phyloP scores from a whole-genome alignment of 768 basidiomycete genomes.

The Mycena latifolia region DNA sequence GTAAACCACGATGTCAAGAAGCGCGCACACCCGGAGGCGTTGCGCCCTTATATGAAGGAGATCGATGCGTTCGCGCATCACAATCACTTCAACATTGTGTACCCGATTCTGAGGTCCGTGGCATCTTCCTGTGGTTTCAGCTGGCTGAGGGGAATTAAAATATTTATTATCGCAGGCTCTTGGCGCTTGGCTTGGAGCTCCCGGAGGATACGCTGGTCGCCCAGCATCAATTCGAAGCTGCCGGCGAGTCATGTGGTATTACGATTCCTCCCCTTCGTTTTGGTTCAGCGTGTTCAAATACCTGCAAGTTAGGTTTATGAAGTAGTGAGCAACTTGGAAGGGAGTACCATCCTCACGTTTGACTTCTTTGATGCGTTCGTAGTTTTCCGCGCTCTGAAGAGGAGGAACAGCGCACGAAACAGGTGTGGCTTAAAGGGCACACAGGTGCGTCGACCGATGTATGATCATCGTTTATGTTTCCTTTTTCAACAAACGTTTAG shows the following conservation, averaged over 20 bases:
- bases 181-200: conserved; percentile 59
- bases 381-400: conserved; percentile 58
- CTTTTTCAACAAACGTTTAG: no score
- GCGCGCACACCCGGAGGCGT: conserved; percentile 49
- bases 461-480: no score
- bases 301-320: conserved; percentile 58
- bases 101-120: conserved; percentile 50
- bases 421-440: conserved; percentile 66
- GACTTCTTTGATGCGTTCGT: neutral
- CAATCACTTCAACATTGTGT: conserved; percentile 52
- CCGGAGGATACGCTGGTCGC: conserved; percentile 59
- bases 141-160: neutral
- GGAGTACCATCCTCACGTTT: no score
- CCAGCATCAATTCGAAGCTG: conserved; percentile 51
- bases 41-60: conserved; percentile 53
- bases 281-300: neutral
- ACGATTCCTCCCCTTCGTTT: neutral
- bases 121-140: neutral
- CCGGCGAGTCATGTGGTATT: conserved; percentile 52
- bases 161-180: conserved; percentile 42
- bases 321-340: conserved; percentile 54
- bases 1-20: conserved; percentile 50
- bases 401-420: conserved; percentile 56
- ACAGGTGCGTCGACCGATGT: conserved; percentile 51
- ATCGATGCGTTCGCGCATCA: conserved; percentile 49